Percentiles rank a stretch among this genome's conserved stretches.
Evolutionary conservation across 164 flowering plant species (phyloP).

Genomic region (Saururus chinensis): DNA sequence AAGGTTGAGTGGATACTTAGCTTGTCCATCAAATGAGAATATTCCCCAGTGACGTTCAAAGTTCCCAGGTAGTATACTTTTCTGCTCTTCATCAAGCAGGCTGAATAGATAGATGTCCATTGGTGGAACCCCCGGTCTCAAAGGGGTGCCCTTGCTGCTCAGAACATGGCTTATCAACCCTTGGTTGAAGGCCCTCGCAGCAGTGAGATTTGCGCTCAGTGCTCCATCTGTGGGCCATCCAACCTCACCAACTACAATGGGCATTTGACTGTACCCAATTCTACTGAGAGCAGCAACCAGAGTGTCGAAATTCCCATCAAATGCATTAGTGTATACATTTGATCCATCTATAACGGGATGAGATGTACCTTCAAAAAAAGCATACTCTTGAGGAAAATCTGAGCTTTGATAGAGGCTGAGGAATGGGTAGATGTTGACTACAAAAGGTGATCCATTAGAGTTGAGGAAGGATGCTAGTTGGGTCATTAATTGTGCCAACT

Average conservation of each 20-base stretch:
- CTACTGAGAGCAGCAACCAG: slow-evolving; percentile 68
- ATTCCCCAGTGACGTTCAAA: slow-evolving; percentile 98
- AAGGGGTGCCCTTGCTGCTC: slow-evolving; percentile 72
- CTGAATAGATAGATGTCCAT: slow-evolving; percentile 77
- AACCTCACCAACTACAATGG: slow-evolving; percentile 76
- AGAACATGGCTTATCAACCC: slow-evolving; percentile 62
- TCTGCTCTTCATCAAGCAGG: slow-evolving; percentile 80
- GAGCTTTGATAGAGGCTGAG: slow-evolving; percentile 70
- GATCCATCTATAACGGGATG: slow-evolving; percentile 72
- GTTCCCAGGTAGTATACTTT: slow-evolving; percentile 67
- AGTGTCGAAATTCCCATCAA: slow-evolving; percentile 88
- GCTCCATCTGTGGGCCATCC: slow-evolving; percentile 98
- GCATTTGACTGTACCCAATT: slow-evolving; percentile 74
- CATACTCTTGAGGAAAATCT: slow-evolving; percentile 89
- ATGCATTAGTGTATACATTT: slow-evolving; percentile 70
- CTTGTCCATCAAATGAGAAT: slow-evolving; percentile 87
- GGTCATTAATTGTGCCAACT: slow-evolving; percentile 61
- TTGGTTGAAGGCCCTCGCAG: slow-evolving; percentile 79
- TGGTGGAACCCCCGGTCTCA: slow-evolving; percentile 72
- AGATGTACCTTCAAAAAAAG: slow-evolving; percentile 72
- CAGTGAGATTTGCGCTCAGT: slow-evolving; percentile 57
- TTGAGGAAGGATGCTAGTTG: slow-evolving; percentile 70
- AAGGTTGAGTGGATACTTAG: slow-evolving; percentile 66
- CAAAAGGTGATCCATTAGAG: slow-evolving; percentile 81
- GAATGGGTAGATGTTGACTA: slow-evolving; percentile 91